Conservation (phyloP, 177 flowering plant species). For the Vitis hybrid region DNA sequence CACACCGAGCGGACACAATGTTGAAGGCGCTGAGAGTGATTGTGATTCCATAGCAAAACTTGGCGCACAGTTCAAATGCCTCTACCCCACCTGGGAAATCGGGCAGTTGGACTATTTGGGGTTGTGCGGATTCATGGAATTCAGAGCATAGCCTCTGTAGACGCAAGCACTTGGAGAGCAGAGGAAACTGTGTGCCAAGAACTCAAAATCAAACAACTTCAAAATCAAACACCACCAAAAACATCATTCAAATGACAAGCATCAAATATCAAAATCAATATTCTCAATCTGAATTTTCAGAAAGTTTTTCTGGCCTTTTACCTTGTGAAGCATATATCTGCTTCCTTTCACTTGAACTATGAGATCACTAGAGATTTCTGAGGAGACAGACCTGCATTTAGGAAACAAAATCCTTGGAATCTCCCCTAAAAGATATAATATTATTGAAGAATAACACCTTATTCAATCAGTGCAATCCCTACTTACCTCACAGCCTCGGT, state of each 20-base stretch:
- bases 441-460: constrained; percentile 6
- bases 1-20: constrained; percentile 78
- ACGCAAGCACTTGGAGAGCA: constrained; percentile 79
- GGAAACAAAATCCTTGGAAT: background rate
- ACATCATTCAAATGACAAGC: background rate
- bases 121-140: constrained; percentile 52
- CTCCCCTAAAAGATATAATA: background rate
- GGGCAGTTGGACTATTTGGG: constrained; percentile 60
- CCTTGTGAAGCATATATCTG: constrained; percentile 94
- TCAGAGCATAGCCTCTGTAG: constrained; percentile 70
- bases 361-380: constrained; percentile 92
- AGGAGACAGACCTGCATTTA: constrained; percentile 73
- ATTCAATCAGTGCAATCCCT: too few relatives aligned
- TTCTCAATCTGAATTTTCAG: background rate
- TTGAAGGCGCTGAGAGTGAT: constrained; percentile 85
- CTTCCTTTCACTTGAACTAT: constrained; percentile 72
- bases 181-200: constrained; percentile 68
- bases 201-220: background rate
- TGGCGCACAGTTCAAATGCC: constrained; percentile 88
- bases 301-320: constrained; percentile 16
- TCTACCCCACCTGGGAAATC: constrained; percentile 89
- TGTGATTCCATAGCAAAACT: constrained; percentile 94
- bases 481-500: constrained; percentile 75
- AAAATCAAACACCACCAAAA: background rate
- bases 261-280: background rate